These are phyloP conservation scores for Talaromyces sp. DNA, from an alignment of 2,329 filamentous ascomycete species.

Conservation along the genomic window DNA sequence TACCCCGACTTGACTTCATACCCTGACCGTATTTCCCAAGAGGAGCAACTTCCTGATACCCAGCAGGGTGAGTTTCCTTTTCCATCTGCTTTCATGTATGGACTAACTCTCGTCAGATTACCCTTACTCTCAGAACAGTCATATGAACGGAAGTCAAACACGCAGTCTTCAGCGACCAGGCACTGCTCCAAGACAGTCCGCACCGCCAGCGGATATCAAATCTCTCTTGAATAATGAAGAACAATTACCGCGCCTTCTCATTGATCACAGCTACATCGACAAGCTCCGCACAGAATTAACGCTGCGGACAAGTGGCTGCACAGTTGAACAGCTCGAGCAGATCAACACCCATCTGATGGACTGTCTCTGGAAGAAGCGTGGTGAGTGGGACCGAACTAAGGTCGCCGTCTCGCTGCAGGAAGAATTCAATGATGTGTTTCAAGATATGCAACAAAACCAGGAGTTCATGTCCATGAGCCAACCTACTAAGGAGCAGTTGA, in stretches of 20 bases:
- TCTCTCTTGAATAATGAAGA: slow-evolving; percentile 35
- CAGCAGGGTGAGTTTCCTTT: slow-evolving; percentile 47
- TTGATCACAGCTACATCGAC: slow-evolving; percentile 53
- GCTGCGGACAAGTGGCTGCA: slow-evolving; percentile 68
- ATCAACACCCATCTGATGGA: slow-evolving; percentile 90
- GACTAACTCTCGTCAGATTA: slow-evolving; percentile 24
- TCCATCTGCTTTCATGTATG: slow-evolving; percentile 5
- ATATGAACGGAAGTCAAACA: slow-evolving; percentile 35
- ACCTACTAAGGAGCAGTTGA: slow-evolving; percentile 32
- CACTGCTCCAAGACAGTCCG: slow-evolving; percentile 27
- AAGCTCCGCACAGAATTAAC: slow-evolving; percentile 63
- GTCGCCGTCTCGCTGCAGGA: slow-evolving; percentile 63
- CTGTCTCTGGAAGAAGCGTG: slow-evolving; percentile 73
- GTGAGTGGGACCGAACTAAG: slow-evolving; percentile 77
- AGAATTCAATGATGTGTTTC: slow-evolving; percentile 69
- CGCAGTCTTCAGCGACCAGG: slow-evolving; percentile 32
- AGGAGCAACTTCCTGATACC: slow-evolving; percentile 63
- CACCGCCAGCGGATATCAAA: slow-evolving; percentile 29
- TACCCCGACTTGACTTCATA: slow-evolving; percentile 54
- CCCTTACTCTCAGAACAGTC: slow-evolving; percentile 30
- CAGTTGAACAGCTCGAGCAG: slow-evolving; percentile 92
- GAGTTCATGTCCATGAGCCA: slow-evolving; percentile 37
- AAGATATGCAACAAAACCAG: slow-evolving; percentile 56
- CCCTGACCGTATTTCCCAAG: slow-evolving; percentile 50
- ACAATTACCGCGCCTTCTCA: slow-evolving; percentile 26